Evolutionary conservation across 2,329 filamentous ascomycete genomes (phyloP), one percentile per base, ranked within the genome.

Genomic region (Xenosphaeropsis pyriputrescens): DNA sequence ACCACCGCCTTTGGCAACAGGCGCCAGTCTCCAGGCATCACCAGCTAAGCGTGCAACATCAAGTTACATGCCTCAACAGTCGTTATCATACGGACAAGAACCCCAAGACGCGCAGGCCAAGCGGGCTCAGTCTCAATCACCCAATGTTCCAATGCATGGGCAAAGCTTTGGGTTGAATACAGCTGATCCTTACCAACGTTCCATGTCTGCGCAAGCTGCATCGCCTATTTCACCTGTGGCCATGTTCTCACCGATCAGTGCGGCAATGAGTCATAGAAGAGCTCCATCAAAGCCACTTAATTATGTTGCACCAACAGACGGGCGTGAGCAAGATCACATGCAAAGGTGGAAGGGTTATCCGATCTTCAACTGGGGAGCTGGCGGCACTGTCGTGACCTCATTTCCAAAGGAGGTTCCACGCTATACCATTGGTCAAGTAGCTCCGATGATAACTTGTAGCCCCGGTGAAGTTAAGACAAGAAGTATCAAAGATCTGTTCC

Each of bases 291-390:
- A 72, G 39, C 63, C 60, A 18, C 55, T 76, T 36, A 72, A 73
- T 46, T 65, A 77, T 45, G 64, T 79, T 29, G 61, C 69, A 7
- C 76, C 77, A 2, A 77, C 68, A 2, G 75, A 81, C 54, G 76
- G 76, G 2, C 70, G 72, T 15, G 73, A 81, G 50, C 60, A 75
- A 14, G 91, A 98, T 59, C 75, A 79, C 2, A 63, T 98, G 6
- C 72, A 93, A 54, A 71, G 91, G 46, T 98, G 91, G 91, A 86
- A 82, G 59, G 93, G 93, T 3, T 72, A 75, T 11, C 91, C 93
- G 0, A 70, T 94, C 11, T 79, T 96, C 50, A 73, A 72, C 1
- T 98, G 93, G 79, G 86, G 85, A 2, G 76, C 93, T 35, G 88
- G 86, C 15, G 91, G 91, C 11, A 72, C 74, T 2, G 63, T 95